phyloP scores from a whole-genome alignment of 2,329 filamentous ascomycete genomes.

The Aspergillus pseudonomiae region DNA sequence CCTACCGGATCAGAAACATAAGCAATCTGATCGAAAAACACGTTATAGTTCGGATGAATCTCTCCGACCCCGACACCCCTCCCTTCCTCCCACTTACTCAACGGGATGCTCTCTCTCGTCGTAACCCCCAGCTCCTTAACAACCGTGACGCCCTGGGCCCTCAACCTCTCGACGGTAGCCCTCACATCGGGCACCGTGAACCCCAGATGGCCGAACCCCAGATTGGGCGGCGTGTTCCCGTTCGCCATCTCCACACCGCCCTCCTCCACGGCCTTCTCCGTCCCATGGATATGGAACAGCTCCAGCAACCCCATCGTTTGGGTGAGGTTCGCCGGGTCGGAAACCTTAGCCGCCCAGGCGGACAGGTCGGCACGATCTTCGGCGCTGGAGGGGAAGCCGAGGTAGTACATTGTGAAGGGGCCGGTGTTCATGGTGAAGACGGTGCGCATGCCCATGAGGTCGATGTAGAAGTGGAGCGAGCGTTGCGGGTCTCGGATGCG shows the following conservation, averaged over 20 bases:
- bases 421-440: conserved; percentile 45
- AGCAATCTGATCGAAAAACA: conserved; percentile 40
- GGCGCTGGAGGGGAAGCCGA: conserved; percentile 39
- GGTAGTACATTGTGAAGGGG: conserved; percentile 46
- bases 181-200: conserved; percentile 43
- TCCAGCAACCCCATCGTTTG: conserved; percentile 40
- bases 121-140: conserved; percentile 39
- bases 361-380: conserved; percentile 30
- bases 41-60: conserved; percentile 38
- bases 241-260: conserved; percentile 25
- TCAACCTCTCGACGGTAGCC: conserved; percentile 34
- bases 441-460: conserved; percentile 44
- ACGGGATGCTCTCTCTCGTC: conserved; percentile 32
- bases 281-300: conserved; percentile 41
- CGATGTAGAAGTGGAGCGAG: conserved; percentile 42
- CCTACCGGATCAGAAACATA: conserved; percentile 45
- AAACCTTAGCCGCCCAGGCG: conserved; percentile 33
- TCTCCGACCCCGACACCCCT: conserved; percentile 36
- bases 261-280: conserved; percentile 28
- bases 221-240: conserved; percentile 37
- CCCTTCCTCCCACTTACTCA: conserved; percentile 39
- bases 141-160: conserved; percentile 32
- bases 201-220: conserved; percentile 44
- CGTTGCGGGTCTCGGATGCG: conserved; percentile 38
- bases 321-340: conserved; percentile 29